Evolutionary conservation across 2,329 filamentous ascomycete genomes (phyloP), one percentile per base, ranked within the genome.

Genomic region (Hypoxylon sp.): DNA sequence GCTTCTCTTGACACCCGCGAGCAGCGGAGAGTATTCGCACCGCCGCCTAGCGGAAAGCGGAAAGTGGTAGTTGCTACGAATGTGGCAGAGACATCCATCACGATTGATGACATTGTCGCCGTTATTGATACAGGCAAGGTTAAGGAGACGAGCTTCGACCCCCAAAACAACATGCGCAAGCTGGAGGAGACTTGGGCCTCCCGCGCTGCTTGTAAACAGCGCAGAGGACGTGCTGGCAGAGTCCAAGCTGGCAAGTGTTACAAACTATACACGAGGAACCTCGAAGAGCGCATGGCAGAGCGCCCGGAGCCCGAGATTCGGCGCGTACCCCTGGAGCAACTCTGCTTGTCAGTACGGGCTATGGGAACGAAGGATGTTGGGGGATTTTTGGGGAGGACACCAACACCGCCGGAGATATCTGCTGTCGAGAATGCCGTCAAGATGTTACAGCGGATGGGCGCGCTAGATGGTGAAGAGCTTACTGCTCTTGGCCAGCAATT

Each of bases 1-100:
- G 96, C 96, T 11, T 97, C 94, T 0, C 85, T 99, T 1, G 90
- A 96, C 73, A 95, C 95, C 8, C 85, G 85, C 1, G 95, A 98
- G 72, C 96, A 99, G 78, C 91, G 92, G 65, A 87, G 89, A 22
- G 96, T 99, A 0, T 99, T 99, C 76, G 84, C 87, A 26, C 84
- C 84, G 12, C 81, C 96, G 3, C 94, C 95, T 0, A 77, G 81
- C 2, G 93, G 93, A 0, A 94, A 93, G 79, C 87, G 96, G 33
- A 99, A 99, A 79, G 88, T 99, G 11, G 92, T 99, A 32, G 92
- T 95, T 5, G 93, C 96, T 0, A 99, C 96, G 45, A 99, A 99
- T 73, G 95, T 99, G 2, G 96, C 96, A 1, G 96, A 99, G 78
- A 99, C 96, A 0, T 98, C 96, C 1, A 98, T 99, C 76, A 99